phyloP scores from a whole-genome alignment of 441 rosid genomes.

The Pelargonium myrrhifolium region DNA sequence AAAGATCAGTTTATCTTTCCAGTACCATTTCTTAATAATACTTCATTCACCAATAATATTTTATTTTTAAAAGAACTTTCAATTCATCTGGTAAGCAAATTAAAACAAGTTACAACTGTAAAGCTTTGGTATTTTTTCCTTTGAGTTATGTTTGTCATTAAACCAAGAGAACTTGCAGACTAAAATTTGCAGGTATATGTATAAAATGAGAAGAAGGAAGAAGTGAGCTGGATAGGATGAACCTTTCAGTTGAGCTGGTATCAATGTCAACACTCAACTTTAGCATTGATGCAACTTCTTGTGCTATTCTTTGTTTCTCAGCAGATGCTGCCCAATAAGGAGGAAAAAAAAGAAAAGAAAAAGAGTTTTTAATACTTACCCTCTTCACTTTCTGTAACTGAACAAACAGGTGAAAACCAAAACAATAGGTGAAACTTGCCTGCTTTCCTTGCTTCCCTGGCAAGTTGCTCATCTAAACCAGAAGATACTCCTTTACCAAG shows the following conservation, averaged over 20 bases:
- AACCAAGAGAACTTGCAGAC: neutral
- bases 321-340: conserved; percentile 50
- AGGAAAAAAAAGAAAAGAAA: conserved; percentile 24
- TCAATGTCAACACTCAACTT: conserved; percentile 70
- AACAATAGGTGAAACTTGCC: conserved; percentile 29
- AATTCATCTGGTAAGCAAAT: neutral
- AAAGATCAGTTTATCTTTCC: too few species aligned
- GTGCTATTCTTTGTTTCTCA: conserved; percentile 74
- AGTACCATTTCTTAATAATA: neutral
- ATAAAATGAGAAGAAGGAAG: neutral
- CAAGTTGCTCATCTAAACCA: conserved; percentile 60
- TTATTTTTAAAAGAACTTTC: neutral
- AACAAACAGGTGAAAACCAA: conserved; percentile 9
- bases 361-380: conserved; percentile 19
- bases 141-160: neutral
- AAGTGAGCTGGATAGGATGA: conserved; percentile 2
- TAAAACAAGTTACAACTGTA: neutral
- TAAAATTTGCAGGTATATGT: neutral
- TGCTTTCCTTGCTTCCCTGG: conserved; percentile 69
- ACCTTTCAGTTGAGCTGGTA: conserved; percentile 76
- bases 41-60: neutral
- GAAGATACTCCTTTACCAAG: conserved; percentile 50
- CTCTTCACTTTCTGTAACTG: conserved; percentile 13
- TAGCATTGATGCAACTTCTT: conserved; percentile 80
- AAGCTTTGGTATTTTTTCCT: neutral